These are phyloP conservation scores for Glaciozyma antarctica DNA, from an alignment of 768 basidiomycete species.

Conservation along the genomic window DNA sequence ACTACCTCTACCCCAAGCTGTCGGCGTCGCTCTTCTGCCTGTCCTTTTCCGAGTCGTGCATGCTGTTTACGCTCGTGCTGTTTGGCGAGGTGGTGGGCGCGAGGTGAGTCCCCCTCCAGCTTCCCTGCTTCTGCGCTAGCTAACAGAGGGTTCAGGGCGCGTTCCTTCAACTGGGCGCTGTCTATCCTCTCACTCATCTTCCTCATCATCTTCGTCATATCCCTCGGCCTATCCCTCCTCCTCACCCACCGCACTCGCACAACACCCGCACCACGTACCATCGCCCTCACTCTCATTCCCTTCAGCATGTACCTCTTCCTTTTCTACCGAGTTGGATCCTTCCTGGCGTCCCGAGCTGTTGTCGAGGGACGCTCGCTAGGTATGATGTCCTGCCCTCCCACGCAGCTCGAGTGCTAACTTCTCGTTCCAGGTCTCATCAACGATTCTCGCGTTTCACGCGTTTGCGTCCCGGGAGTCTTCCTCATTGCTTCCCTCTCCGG, in stretches of 20 bases:
- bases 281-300: constrained; percentile 29
- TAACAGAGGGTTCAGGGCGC: constrained; percentile 17
- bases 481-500: constrained; percentile 35
- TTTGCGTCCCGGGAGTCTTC: constrained; percentile 35
- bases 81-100: constrained; percentile 30
- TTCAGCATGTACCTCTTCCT: constrained; percentile 32
- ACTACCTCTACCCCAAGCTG: constrained; percentile 16
- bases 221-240: constrained; percentile 34
- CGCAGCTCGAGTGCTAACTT: background rate
- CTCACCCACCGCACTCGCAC: constrained; percentile 27
- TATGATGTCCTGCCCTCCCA: background rate
- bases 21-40: constrained; percentile 33
- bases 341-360: constrained; percentile 22
- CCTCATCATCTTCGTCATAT: constrained; percentile 34
- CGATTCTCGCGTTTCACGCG: constrained; percentile 29
- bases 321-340: constrained; percentile 31
- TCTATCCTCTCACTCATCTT: constrained; percentile 31
- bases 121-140: background rate
- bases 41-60: constrained; percentile 33
- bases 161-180: constrained; percentile 35
- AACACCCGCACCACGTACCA: constrained; percentile 18
- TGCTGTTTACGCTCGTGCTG: constrained; percentile 34
- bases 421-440: constrained; percentile 30
- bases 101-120: constrained; percentile 19
- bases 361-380: constrained; percentile 31